Evolutionary conservation across 1,139 yeast genomes (phyloP), one percentile per base, ranked within the genome.

Genomic region (Pichia sp.): DNA sequence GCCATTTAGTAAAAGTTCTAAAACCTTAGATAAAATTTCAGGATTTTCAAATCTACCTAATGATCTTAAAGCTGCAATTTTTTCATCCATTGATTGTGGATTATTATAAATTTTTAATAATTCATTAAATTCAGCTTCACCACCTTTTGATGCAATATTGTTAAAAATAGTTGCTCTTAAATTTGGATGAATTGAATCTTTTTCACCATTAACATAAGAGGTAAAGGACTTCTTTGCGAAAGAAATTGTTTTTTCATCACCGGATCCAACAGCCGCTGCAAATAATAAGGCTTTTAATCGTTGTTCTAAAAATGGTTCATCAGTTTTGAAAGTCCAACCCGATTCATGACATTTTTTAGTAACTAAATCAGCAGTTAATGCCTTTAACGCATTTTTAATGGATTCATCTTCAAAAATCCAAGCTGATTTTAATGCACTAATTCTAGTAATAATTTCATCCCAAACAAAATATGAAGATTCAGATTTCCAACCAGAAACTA

Each of bases 121-220:
- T 51, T 76, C 72, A 35, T 86, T 80, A 63, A 76, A 87, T 48
- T 78, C 77, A 33, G 70, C 64, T 43, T 62, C 71, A 46, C 77
- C 79, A 43, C 61, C 96, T 42, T 65, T 62, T 56, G 74, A 70
- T 37, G 95, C 89, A 53, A 76, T 85, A 18, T 78, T 65, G 41
- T 64, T 66, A 64, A 85, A 89, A 33, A 91, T 78, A 11, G 85
- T 60, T 7, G 75, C 74, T 64, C 88, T 79, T 55, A 89, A 66
- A 65, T 88, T 82, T 51, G 96, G 93, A 63, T 87, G 82, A 50
- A 89, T 71, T 16, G 91, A 87, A 44, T 68, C 63, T 51, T 69
- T 70, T 51, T 85, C 82, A 48, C 95, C 95, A 20, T 67, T 66
- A 35, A 74, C 63, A 56, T 71, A 86, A 8, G 31, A 23, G 6